Conservation (phyloP, 2,329 filamentous ascomycete genomes). For the Clathrospora elynae region DNA sequence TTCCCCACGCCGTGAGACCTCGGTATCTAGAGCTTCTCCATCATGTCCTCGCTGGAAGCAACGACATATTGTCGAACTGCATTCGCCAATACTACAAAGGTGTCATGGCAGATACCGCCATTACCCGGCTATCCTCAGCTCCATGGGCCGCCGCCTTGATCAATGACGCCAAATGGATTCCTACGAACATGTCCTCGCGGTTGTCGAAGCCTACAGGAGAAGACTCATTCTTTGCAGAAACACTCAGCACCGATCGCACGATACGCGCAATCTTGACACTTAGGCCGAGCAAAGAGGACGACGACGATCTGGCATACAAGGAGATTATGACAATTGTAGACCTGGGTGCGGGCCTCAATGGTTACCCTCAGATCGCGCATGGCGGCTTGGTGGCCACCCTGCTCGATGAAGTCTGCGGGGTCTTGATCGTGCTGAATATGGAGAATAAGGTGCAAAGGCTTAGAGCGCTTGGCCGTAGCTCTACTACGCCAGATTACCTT, state of each 20-base stretch:
- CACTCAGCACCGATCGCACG: conserved; percentile 58
- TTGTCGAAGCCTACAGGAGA: conserved; percentile 46
- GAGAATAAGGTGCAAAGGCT: conserved; percentile 25
- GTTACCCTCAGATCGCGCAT: conserved; percentile 59
- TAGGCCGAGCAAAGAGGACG: conserved; percentile 23
- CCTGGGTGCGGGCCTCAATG: conserved; percentile 61
- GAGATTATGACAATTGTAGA: conserved; percentile 50
- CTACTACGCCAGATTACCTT: conserved; percentile 26
- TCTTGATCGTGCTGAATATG: conserved; percentile 54
- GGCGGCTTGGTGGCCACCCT: conserved; percentile 63
- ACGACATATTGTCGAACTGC: not conserved
- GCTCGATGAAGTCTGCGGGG: conserved; percentile 64
- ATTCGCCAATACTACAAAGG: not conserved
- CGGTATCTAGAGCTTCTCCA: conserved; percentile 8
- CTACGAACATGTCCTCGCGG: conserved; percentile 45
- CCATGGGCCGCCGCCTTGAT: conserved; percentile 59
- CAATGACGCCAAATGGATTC: conserved; percentile 48
- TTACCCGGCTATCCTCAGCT: conserved; percentile 41
- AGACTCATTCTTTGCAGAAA: conserved; percentile 60
- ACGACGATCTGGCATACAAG: conserved; percentile 30
- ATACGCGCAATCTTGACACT: conserved; percentile 48
- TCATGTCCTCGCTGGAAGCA: conserved; percentile 8
- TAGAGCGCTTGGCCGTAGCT: conserved; percentile 8
- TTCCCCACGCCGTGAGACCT: conserved; percentile 4
- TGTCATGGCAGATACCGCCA: conserved; percentile 28